Base-by-base conservation (phyloP, 2,329 filamentous ascomycete species). In the Colletotrichum gigasporum region DNA sequence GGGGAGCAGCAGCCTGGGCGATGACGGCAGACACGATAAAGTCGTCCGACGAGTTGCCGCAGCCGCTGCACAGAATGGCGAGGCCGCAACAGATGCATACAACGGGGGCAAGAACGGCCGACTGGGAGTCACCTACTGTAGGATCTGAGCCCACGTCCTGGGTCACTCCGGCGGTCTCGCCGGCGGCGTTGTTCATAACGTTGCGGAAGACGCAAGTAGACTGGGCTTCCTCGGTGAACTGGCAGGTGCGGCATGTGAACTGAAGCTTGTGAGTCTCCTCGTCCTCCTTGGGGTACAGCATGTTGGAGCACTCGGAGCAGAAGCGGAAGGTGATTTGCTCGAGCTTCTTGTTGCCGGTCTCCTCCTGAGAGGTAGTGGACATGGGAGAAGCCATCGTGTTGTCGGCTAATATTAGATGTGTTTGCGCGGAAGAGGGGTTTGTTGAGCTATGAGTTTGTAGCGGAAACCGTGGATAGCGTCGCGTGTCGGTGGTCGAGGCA, bases 281-380 rank as follows among this genome's bases (percentile, higher is more conserved):
- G 79, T 99, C 94, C 83, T 99, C 96, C 80, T 96, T 96, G 52
- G 96, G 96, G 75, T 98, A 98, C 58, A 99, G 85, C 87, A 99
- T 92, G 85, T 99, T 99, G 72, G 94, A 97, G 83, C 96, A 99
- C 85, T 99, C 96, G 72, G 93, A 94, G 84, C 96, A 99, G 86
- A 99, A 99, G 74, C 93, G 91, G 80, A 98, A 99, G 48, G 93
- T 94, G 79, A 98, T 94, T 78, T 97, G 93, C 80, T 95, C 90
- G 69, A 83, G 82, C 70, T 82, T 82, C 72, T 84, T 85, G 71
- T 85, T 81, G 52, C 74, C 73, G 20, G 75, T 74, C 68, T 72
- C 78, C 45, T 82, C 80, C 68, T 80, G 73, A 30, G 79, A 78
- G 56, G 75, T 75, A 45, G 80, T 84, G 26, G 85, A 84, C 66